Base-by-base conservation (phyloP, 2,329 filamentous ascomycete genomes). In the Tolypocladium amazonense region DNA sequence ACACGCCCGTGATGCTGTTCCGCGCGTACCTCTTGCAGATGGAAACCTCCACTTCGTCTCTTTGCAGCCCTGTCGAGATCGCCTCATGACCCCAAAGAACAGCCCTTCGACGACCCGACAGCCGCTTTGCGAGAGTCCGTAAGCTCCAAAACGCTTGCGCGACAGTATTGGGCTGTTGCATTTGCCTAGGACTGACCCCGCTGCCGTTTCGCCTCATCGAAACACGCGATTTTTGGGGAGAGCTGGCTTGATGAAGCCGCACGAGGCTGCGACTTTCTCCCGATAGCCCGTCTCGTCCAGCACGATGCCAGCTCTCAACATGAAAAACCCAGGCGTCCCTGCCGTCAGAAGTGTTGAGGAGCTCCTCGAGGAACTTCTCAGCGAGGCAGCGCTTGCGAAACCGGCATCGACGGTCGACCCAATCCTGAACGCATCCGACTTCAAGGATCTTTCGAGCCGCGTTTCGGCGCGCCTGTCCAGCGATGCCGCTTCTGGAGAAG, bases 371-470 rank as follows among this genome's bases (percentile, higher is more conserved):
- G 73, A 80, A 45, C 79, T 89, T 39, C 75, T 92, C 47, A 70
- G 75, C 43, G 81, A 80, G 69, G 87, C 87, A 60, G 79, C 80
- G 58, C 68, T 76, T 45, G 72, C 81, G 62, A 91, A 90, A 71
- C 76, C 79, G 38, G 77, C 79, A 41, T 72, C 79, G 25, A 77
- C 81, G 25, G 84, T 92, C 65, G 91, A 96, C 66, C 89, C 89
- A 15, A 84, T 87, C 4, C 79, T 97, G 63, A 85, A 83, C 35
- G 88, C 92, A 70, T 77, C 83, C 57, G 84, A 91, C 69, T 81
- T 88, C 62, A 75, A 78, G 35, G 72, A 80, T 60, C 70, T 85
- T 23, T 72, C 78, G 43, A 71, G 69, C 35, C 76, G 75, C 63
- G 70, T 86, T 12, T 71, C 73, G 27, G 66, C 69, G n/a, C 73